phyloP scores from a whole-genome alignment of 2,329 filamentous ascomycete genomes.

The Aspergillus sp. region DNA sequence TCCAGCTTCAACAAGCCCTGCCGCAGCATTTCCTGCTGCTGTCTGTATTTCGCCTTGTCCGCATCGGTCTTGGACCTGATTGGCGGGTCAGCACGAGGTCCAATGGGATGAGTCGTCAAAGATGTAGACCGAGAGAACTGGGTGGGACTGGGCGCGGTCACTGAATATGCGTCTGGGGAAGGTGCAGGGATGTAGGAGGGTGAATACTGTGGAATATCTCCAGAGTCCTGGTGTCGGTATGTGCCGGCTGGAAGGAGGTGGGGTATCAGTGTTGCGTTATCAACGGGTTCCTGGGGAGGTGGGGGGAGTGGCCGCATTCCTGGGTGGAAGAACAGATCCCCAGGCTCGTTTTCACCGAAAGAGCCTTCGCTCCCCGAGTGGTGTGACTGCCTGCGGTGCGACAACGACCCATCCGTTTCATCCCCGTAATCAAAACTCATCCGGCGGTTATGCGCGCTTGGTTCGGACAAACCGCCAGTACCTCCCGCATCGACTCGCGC shows the following conservation, averaged over 20 bases:
- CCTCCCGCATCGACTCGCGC: constrained; percentile 83
- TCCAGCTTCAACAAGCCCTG: constrained; percentile 48
- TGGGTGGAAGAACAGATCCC: constrained; percentile 92
- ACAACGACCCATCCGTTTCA: constrained; percentile 67
- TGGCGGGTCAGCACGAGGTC: constrained; percentile 76
- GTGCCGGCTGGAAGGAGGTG: constrained; percentile 57
- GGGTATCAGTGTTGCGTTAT: constrained; percentile 44
- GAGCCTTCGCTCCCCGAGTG: constrained; percentile 63
- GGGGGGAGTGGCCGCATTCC: constrained; percentile 67
- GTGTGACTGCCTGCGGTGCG: constrained; percentile 50
- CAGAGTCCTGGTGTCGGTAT: constrained; percentile 54
- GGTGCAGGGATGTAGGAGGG: constrained; percentile 37
- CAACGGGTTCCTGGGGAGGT: constrained; percentile 59
- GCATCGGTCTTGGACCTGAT: constrained; percentile 93
- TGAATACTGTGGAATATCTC: constrained; percentile 42
- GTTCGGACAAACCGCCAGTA: constrained; percentile 83
- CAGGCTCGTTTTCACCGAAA: constrained; percentile 72
- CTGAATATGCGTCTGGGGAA: constrained; percentile 53
- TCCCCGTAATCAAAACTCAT: constrained; percentile 93
- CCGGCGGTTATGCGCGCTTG: constrained; percentile 62
- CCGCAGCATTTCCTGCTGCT: constrained; percentile 55
- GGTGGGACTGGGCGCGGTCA: constrained; percentile 44
- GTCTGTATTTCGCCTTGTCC: constrained; percentile 58
- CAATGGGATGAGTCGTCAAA: constrained; percentile 75
- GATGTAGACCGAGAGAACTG: constrained; percentile 74